These are phyloP conservation scores for Teratosphaeriaceae sp. DNA, from an alignment of 2,329 filamentous ascomycete species.

Conservation along the genomic window DNA sequence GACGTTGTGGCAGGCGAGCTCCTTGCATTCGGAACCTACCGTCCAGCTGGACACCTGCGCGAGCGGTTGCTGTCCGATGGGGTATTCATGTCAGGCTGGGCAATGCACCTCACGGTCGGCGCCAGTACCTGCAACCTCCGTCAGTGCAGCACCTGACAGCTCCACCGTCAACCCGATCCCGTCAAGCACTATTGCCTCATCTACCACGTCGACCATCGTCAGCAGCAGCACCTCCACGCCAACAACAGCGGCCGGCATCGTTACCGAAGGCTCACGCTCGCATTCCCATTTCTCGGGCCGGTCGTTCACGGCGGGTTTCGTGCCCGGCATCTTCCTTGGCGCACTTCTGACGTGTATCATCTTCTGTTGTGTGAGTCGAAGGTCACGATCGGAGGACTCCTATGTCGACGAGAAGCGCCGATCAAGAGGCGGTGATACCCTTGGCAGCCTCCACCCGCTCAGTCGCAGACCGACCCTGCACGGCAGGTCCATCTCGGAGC, in stretches of 20 bases:
- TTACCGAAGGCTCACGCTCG: background rate
- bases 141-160: constrained; percentile 5
- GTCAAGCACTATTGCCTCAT: no score
- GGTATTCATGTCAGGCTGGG: constrained; percentile 52
- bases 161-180: constrained; percentile 6
- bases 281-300: constrained; percentile 20
- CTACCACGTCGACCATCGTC: no score
- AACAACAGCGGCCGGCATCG: background rate
- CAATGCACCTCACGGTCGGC: constrained; percentile 1
- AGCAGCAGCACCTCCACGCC: constrained; percentile 4
- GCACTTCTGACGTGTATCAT: constrained; percentile 19
- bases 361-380: constrained; percentile 20
- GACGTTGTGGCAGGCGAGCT: constrained; percentile 47
- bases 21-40: constrained; percentile 60
- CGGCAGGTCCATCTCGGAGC: constrained; percentile 29
- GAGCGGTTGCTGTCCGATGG: constrained; percentile 61
- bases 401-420: constrained; percentile 19
- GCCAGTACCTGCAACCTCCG: constrained; percentile 2
- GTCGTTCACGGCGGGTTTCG: constrained; percentile 29
- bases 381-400: constrained; percentile 2
- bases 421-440: constrained; percentile 19
- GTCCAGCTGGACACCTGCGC: constrained; percentile 54
- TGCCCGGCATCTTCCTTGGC: constrained; percentile 29
- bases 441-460: constrained; percentile 21
- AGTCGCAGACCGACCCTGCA: constrained; percentile 21